These are phyloP conservation scores for Amanita inopinata DNA, from an alignment of 768 basidiomycete genomes.

Conservation along the genomic window DNA sequence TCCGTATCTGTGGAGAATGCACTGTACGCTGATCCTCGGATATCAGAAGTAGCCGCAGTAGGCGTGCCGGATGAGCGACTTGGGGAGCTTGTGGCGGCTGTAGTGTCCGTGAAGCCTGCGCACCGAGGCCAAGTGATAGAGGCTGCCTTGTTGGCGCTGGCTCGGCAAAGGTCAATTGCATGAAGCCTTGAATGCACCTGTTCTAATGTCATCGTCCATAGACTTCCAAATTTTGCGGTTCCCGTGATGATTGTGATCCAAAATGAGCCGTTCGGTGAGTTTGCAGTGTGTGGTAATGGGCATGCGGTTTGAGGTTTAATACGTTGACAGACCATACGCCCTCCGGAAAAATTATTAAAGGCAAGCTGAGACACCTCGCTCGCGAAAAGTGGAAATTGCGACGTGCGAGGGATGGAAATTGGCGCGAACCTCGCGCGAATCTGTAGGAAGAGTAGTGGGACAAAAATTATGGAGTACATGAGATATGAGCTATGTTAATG, in stretches of 20 bases:
- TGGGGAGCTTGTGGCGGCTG: conserved; percentile 39
- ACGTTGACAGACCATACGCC: conserved; percentile 29
- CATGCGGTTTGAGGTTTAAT: neutral
- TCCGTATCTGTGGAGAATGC: conserved; percentile 45
- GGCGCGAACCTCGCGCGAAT: conserved; percentile 10
- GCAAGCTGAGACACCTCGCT: conserved; percentile 27
- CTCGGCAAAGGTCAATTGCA: conserved; percentile 24
- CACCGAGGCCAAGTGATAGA: conserved; percentile 31
- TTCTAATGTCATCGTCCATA: conserved; percentile 11
- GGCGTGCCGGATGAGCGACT: conserved; percentile 39
- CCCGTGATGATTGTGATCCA: conserved; percentile 40
- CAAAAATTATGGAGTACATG: neutral
- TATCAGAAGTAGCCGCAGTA: conserved; percentile 39
- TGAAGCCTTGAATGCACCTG: neutral
- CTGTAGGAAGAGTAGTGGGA: neutral
- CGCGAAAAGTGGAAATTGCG: conserved; percentile 31
- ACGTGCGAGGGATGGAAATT: conserved; percentile 7
- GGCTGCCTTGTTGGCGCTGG: conserved; percentile 26
- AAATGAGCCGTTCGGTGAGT: conserved; percentile 28
- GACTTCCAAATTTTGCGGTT: conserved; percentile 39
- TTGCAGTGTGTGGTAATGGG: neutral
- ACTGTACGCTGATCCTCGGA: conserved; percentile 32
- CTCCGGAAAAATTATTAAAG: conserved; percentile 41
- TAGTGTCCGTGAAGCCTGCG: conserved; percentile 33
- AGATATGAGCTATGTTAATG: neutral